Conservation (phyloP, 352 stramenopile genomes). For the Phytophthora vignae region DNA sequence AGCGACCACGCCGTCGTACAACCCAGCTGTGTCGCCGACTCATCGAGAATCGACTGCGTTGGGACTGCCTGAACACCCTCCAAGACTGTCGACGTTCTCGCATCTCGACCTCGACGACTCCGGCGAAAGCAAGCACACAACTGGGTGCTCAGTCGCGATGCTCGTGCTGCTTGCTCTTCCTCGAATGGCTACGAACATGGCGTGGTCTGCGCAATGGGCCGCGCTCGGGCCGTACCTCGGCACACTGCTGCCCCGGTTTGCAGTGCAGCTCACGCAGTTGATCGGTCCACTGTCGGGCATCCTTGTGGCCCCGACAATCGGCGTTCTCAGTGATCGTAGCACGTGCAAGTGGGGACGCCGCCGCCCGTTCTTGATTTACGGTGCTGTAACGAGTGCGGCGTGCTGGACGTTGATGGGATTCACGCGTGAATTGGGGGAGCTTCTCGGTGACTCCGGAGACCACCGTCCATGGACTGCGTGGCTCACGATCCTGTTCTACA, state of each 20-base stretch:
- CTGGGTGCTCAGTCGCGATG: constrained; percentile 69
- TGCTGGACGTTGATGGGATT: constrained; percentile 82
- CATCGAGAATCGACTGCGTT: constrained; percentile 30
- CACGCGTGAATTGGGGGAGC: constrained; percentile 65
- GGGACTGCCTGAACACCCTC: constrained; percentile 36
- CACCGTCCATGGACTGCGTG: constrained; percentile 58
- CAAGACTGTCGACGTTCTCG: constrained; percentile 44
- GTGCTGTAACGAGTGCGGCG: constrained; percentile 62
- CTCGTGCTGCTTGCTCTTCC: constrained; percentile 74
- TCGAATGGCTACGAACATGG: constrained; percentile 82
- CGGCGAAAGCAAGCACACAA: constrained; percentile 29
- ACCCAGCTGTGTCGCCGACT: constrained; percentile 37
- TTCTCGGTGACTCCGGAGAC: constrained; percentile 60
- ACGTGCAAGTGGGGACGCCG: constrained; percentile 64
- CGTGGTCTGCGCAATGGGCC: constrained; percentile 81
- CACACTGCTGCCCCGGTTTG: constrained; percentile 68
- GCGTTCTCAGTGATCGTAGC: constrained; percentile 73
- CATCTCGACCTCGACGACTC: constrained; percentile 41
- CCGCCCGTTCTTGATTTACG: constrained; percentile 68
- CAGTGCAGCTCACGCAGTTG: constrained; percentile 80
- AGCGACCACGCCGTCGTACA: constrained; percentile 57
- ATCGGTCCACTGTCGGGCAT: constrained; percentile 78
- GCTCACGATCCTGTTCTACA: constrained; percentile 80
- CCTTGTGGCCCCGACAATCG: constrained; percentile 71
- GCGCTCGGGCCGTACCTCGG: constrained; percentile 73